Evolutionary conservation across 371 early-diverging fungal species (phyloP).

Genomic region (Apophysomyces trapeziformis): DNA sequence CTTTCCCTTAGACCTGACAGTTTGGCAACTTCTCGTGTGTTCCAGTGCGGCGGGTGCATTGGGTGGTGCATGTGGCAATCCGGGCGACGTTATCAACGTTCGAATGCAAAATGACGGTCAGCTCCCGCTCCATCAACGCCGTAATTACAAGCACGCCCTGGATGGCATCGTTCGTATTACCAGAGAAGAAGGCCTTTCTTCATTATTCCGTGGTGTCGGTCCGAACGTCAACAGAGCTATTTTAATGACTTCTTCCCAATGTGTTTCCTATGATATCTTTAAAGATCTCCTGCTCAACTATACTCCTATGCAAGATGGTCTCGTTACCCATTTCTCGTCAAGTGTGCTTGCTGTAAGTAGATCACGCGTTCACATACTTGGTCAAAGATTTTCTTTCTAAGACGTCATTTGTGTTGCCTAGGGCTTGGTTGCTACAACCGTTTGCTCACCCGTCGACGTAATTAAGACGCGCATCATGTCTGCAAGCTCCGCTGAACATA

Average conservation of each 20-base stretch:
- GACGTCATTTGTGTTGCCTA: conserved; percentile 10
- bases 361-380: neutral
- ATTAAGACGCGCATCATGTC: conserved; percentile 78
- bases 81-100: conserved; percentile 76
- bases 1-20: conserved; percentile 31
- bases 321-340: conserved; percentile 63
- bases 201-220: conserved; percentile 62
- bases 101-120: conserved; percentile 76
- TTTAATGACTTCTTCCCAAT: conserved; percentile 69
- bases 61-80: conserved; percentile 74
- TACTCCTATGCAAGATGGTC: conserved; percentile 53
- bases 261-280: conserved; percentile 62
- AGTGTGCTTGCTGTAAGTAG: conserved; percentile 60
- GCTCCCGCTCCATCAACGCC: conserved; percentile 56
- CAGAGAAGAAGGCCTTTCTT: conserved; percentile 56
- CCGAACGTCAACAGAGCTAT: conserved; percentile 69
- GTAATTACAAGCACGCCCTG: conserved; percentile 69
- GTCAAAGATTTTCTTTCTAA: neutral
- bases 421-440: conserved; percentile 77
- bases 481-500: conserved; percentile 40
- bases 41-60: conserved; percentile 64
- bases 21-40: conserved; percentile 54
- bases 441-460: conserved; percentile 72
- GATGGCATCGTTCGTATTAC: conserved; percentile 65
- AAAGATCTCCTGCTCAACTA: conserved; percentile 56